phyloP scores from a whole-genome alignment of 108 stramenopile genomes.

The Aurantiochytrium sp. region DNA sequence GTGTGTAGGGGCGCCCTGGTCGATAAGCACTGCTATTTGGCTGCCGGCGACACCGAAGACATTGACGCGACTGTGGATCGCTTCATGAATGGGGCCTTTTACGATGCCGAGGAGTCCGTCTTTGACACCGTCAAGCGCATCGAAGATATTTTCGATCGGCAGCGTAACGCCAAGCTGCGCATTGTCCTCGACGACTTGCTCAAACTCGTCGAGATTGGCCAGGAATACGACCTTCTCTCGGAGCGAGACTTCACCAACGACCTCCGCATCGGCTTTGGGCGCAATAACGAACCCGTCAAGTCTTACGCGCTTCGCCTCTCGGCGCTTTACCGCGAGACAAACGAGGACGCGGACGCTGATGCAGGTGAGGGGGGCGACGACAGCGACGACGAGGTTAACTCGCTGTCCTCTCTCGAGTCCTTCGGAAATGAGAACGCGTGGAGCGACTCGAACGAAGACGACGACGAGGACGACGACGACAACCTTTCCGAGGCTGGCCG shows the following conservation, averaged over 20 bases:
- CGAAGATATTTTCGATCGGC: background rate
- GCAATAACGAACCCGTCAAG: background rate
- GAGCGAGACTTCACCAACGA: background rate
- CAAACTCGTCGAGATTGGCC: background rate
- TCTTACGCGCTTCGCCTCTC: background rate
- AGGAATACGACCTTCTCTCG: background rate
- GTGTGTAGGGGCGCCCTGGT: background rate
- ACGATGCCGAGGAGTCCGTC: background rate
- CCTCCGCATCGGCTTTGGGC: background rate
- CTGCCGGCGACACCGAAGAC: background rate
- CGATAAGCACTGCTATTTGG: background rate
- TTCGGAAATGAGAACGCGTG: too few relatives aligned
- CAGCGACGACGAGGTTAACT: background rate
- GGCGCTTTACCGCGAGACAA: background rate
- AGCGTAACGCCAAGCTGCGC: background rate
- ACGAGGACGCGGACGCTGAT: background rate
- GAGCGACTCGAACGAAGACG: too few relatives aligned
- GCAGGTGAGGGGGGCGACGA: background rate
- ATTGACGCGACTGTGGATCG: background rate
- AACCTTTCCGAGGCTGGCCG: background rate
- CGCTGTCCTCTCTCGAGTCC: too few relatives aligned
- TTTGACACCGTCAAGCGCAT: background rate
- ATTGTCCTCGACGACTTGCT: background rate
- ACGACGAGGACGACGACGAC: background rate
- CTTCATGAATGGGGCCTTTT: background rate